Evolutionary conservation across 768 basidiomycete genomes (phyloP).

Genomic region (Tylopilus felleus): DNA sequence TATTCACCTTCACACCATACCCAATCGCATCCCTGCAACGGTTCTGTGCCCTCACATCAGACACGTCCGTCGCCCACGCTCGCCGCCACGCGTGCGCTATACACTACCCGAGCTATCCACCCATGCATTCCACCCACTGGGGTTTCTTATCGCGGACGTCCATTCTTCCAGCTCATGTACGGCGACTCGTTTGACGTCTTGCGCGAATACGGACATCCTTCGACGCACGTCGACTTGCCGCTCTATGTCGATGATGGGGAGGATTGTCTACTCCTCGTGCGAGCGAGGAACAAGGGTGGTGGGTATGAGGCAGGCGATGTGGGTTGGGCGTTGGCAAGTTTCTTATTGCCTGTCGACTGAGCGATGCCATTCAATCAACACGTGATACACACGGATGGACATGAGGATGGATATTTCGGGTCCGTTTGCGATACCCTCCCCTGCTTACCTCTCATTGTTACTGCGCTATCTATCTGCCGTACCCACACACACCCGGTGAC

Average conservation of each 20-base stretch:
- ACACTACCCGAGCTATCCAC: constrained; percentile 66
- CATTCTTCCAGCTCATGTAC: constrained; percentile 69
- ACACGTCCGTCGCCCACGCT: constrained; percentile 25
- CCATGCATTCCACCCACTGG: constrained; percentile 61
- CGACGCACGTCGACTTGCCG: constrained; percentile 67
- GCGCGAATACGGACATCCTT: constrained; percentile 77
- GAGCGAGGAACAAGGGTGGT: constrained; percentile 38
- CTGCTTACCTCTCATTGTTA: background rate
- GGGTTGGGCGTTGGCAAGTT: constrained; percentile 83
- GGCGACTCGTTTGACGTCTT: constrained; percentile 66
- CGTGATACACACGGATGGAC: constrained; percentile 4
- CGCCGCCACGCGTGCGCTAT: constrained; percentile 46
- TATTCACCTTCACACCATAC: constrained; percentile 21
- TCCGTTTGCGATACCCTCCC: constrained; percentile 16
- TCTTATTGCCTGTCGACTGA: constrained; percentile 58
- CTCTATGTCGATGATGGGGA: constrained; percentile 73
- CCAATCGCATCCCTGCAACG: constrained; percentile 12
- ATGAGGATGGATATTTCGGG: constrained; percentile 2
- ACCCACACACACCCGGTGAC: background rate
- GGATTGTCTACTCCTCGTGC: constrained; percentile 73
- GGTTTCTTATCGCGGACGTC: constrained; percentile 67
- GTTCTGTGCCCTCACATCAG: constrained; percentile 13
- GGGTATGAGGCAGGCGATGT: constrained; percentile 42
- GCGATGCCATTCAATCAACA: background rate
- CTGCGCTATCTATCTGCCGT: constrained; percentile 16